Evolutionary conservation across 2,329 filamentous ascomycete species (phyloP).

Genomic region (Teratosphaeria nubilosa): DNA sequence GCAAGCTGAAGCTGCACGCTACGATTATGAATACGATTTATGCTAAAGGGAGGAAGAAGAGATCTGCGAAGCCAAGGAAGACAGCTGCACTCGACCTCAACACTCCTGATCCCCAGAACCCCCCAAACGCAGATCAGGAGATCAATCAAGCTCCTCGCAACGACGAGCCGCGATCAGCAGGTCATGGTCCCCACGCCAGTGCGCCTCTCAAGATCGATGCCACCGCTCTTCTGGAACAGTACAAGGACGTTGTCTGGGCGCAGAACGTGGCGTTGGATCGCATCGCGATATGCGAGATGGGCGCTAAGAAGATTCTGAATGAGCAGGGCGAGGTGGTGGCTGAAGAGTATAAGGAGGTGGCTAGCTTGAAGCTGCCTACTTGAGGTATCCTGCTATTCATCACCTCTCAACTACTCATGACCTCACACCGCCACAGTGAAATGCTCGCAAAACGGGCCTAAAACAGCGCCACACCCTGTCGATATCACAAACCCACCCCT

Average conservation of each 20-base stretch:
- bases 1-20: conserved; percentile 67
- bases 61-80: too few species aligned
- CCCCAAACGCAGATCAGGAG: neutral
- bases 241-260: conserved; percentile 61
- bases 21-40: conserved; percentile 84
- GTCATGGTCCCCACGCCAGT: conserved; percentile 26
- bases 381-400: neutral
- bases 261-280: conserved; percentile 55
- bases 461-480: too few species aligned
- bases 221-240: conserved; percentile 38
- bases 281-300: conserved; percentile 78
- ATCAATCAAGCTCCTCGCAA: neutral
- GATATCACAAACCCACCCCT: neutral
- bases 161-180: conserved; percentile 10
- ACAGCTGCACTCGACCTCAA: neutral
- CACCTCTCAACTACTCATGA: neutral
- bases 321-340: conserved; percentile 38
- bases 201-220: conserved; percentile 34
- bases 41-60: conserved; percentile 36
- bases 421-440: neutral
- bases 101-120: neutral
- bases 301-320: conserved; percentile 56
- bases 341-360: conserved; percentile 45
- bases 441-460: too few species aligned
- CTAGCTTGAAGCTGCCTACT: conserved; percentile 11